These are phyloP conservation scores for Solanum lycopersicoides DNA, from an alignment of 257 asterid genomes.

Conservation along the genomic window DNA sequence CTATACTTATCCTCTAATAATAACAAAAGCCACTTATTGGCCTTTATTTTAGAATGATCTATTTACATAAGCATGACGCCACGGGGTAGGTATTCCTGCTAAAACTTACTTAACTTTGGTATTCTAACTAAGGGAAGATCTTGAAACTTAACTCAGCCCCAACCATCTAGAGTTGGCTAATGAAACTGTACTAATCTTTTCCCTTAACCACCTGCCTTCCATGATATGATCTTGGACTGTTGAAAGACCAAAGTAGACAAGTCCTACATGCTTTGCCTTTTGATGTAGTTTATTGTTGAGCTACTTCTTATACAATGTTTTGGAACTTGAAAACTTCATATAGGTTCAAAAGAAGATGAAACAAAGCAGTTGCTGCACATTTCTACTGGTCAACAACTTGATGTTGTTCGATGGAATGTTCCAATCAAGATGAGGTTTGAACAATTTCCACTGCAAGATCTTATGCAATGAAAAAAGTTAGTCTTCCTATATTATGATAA, in stretches of 20 bases:
- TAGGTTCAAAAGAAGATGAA: slow-evolving; percentile 57
- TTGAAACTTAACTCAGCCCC: neutral
- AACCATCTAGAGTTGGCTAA: neutral
- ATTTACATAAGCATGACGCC: neutral
- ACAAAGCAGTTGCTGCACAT: slow-evolving; percentile 67
- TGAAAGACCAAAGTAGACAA: neutral
- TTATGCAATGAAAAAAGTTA: neutral
- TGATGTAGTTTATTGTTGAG: neutral
- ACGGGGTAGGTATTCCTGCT: neutral
- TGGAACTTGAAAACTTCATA: slow-evolving; percentile 2
- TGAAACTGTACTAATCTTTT: neutral
- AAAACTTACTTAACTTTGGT: neutral
- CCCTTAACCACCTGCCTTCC: neutral
- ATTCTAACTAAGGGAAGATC: neutral
- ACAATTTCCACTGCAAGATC: neutral
- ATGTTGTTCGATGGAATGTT: slow-evolving; percentile 78
- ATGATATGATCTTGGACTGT: neutral
- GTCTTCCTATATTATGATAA: neutral
- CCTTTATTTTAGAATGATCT: neutral
- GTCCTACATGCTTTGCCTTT: neutral
- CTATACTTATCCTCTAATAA: neutral
- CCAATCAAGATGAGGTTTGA: slow-evolving; percentile 85
- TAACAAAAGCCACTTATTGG: neutral
- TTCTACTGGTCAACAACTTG: slow-evolving; percentile 51
- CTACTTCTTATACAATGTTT: neutral